Percentiles rank a stretch among this genome's conserved stretches.
Evolutionary conservation across 139 green algal species (phyloP).

Genomic region (Tetraselmis striata): DNA sequence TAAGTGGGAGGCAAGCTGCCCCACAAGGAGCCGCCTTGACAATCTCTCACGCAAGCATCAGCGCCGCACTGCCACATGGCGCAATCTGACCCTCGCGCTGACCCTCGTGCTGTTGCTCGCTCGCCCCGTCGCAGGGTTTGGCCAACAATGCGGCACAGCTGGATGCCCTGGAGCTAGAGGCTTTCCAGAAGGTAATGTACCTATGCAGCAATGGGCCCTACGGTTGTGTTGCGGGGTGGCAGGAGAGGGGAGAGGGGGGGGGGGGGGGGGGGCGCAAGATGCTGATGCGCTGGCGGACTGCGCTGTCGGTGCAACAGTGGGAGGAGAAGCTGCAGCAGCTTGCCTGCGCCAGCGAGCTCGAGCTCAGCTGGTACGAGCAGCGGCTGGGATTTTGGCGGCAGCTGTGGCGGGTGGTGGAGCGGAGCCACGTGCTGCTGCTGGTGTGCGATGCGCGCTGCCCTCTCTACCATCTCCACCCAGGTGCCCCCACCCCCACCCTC

Average conservation of each 20-base stretch:
- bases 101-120: too few relatives aligned
- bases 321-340: not conserved
- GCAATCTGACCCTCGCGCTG: too few relatives aligned
- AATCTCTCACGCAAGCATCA: too few relatives aligned
- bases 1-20: not conserved
- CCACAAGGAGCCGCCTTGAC: too few relatives aligned
- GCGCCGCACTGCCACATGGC: too few relatives aligned
- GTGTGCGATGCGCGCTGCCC: conserved; percentile 46
- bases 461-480: conserved; percentile 12
- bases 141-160: not conserved
- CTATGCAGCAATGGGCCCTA: too few relatives aligned
- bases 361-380: conserved; percentile 48
- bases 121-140: not conserved
- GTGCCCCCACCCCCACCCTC: conserved; percentile 28
- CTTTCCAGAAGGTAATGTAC: not conserved
- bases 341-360: not conserved
- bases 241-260: too few relatives aligned
- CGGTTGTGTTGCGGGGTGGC: too few relatives aligned
- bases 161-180: not conserved
- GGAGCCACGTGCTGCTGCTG: conserved; percentile 41
- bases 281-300: not conserved
- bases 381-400: conserved; percentile 60
- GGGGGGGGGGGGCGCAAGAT: too few relatives aligned
- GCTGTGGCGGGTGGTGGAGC: conserved; percentile 62
- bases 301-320: not conserved